phyloP scores from a whole-genome alignment of 768 basidiomycete genomes.

The Pulveroboletus sp. region DNA sequence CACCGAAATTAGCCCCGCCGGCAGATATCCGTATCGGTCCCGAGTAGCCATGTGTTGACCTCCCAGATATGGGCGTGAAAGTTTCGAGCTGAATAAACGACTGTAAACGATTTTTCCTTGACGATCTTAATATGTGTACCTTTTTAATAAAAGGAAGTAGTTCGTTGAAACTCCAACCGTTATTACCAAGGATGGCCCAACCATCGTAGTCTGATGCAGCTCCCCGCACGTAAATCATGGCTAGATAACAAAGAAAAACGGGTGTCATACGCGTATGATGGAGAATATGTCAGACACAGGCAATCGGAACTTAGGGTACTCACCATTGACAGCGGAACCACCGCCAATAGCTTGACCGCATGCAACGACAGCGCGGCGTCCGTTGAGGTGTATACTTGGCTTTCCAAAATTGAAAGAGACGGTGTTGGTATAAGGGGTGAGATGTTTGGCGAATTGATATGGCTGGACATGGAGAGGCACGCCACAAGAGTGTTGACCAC shows the following conservation, averaged over 20 bases:
- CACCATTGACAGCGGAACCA: constrained; percentile 62
- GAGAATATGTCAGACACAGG: not conserved
- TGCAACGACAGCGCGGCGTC: constrained; percentile 43
- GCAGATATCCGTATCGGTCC: constrained; percentile 31
- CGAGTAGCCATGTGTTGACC: constrained; percentile 35
- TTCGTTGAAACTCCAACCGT: constrained; percentile 59
- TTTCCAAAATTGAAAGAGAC: constrained; percentile 41
- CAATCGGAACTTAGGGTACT: constrained; percentile 19
- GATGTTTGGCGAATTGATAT: constrained; percentile 45
- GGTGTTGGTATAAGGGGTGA: constrained; percentile 37
- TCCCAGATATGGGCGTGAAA: constrained; percentile 29
- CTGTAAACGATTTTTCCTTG: constrained; percentile 26
- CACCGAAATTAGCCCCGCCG: not conserved
- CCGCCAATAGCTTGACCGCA: constrained; percentile 57
- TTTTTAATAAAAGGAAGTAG: constrained; percentile 59
- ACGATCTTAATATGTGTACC: constrained; percentile 29
- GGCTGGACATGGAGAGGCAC: constrained; percentile 51
- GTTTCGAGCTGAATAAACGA: constrained; percentile 44
- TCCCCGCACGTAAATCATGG: constrained; percentile 55
- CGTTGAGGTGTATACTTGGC: constrained; percentile 42
- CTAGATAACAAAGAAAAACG: constrained; percentile 12
- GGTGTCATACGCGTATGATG: not conserved
- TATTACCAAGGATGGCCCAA: constrained; percentile 50
- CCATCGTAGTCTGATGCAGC: constrained; percentile 64
- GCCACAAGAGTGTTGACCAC: constrained; percentile 50